These are phyloP conservation scores for Oemleria cerasiformis DNA, from an alignment of 306 rosid species.

Conservation along the genomic window DNA sequence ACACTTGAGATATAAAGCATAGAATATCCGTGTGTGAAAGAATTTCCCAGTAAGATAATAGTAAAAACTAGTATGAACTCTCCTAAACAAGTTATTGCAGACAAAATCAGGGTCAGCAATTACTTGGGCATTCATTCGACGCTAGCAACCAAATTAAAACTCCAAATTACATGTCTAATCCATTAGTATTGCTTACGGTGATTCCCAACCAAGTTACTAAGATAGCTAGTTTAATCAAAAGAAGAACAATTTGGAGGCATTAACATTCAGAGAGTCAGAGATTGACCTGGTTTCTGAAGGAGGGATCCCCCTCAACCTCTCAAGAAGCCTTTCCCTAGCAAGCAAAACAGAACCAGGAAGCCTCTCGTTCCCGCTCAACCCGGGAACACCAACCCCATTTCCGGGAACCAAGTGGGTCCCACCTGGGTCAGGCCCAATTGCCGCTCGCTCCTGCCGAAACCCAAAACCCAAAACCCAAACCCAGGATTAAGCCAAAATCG, in stretches of 20 bases:
- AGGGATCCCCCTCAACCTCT: slow-evolving; percentile 79
- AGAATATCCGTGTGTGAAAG: not conserved
- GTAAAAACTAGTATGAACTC: not conserved
- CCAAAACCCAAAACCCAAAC: slow-evolving; percentile 9
- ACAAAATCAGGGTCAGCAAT: not conserved
- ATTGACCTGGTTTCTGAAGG: slow-evolving; percentile 54
- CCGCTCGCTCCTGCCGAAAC: slow-evolving; percentile 41
- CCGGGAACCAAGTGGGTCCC: slow-evolving; percentile 24
- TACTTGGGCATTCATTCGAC: not conserved
- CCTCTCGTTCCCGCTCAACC: slow-evolving; percentile 47
- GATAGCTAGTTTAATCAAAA: slow-evolving; percentile 1
- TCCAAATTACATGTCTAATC: not conserved
- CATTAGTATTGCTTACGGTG: not conserved
- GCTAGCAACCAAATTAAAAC: not conserved
- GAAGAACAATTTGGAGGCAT: not conserved
- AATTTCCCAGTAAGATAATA: not conserved
- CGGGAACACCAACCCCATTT: slow-evolving; percentile 30
- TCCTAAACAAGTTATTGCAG: not conserved
- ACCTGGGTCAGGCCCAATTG: slow-evolving; percentile 40
- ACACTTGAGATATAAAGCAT: not conserved
- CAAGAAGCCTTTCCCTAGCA: slow-evolving; percentile 81
- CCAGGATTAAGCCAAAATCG: not conserved
- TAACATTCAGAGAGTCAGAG: not conserved
- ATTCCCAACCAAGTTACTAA: not conserved
- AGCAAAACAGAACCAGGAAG: slow-evolving; percentile 75